Evolutionary conservation across 768 basidiomycete species (phyloP), one percentile per base, ranked within the genome.

Genomic region (Kockovaella imperatae): DNA sequence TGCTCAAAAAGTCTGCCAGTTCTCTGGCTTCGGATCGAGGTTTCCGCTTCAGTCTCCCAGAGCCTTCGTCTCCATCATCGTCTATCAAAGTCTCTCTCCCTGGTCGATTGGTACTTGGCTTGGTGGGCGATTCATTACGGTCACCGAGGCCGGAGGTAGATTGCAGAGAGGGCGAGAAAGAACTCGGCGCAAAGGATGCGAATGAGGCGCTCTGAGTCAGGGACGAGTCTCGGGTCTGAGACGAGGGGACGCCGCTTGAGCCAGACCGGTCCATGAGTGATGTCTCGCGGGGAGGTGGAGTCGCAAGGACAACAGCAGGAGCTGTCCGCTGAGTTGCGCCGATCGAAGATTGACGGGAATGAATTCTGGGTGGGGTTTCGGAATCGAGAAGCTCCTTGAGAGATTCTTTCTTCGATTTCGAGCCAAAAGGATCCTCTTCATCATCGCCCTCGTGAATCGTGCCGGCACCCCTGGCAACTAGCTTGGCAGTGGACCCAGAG

Each of bases 1-100:
- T 36, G 15, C 48, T 54, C 45, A 68, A 56, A 46, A 68, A 68
- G 35, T 68, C 67, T 0, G 63, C 63, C 30, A 68, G 44, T 35
- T 68, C 67, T 31, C 60, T 60, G 13, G 64, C 59, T 46, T 57
- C 51, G 5, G 53, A 52, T 26, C 46, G 44, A 39, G 48, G 34
- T 39, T n/a, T 47, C 20, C 17, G 17, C 11, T 42, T 17, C 5
- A 48, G 44, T 28, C 26, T 29, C 17, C 41, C 20, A 34, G 43
- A 41, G 26, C 32, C 35, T 24, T 30, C 28, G 18, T 50, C 49
- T 24, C 55, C 56, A 6, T 38, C 53, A 34, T 40, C 52, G 11
- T 48, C 54, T 15, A 25, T 26, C 26, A 35, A 11, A 43, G 31
- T 30, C 25, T 41, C 17, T 43, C 36, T 42, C 44, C 17, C 21